Evolutionary conservation across 1,284 basidiomycete genomes (phyloP), one percentile per base, ranked within the genome.

Genomic region (Pseudozyma tsukubaensis): DNA sequence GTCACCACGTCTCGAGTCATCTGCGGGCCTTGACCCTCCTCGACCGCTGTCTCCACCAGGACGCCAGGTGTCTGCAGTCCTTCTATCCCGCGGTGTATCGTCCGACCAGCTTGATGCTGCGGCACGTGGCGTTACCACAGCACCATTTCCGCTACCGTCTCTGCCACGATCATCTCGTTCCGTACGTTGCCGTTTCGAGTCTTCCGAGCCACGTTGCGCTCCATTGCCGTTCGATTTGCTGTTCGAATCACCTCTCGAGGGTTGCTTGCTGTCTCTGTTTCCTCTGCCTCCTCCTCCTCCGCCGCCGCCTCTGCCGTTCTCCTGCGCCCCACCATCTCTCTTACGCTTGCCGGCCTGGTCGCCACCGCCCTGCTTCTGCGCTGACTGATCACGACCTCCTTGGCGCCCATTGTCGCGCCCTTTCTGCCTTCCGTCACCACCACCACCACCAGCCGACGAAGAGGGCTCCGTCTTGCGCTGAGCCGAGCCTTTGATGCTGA

Each of bases 401-500:
- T 45, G 37, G n/a, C 9, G 29, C 24, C 12, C 10, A 8, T 32
- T 53, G 55, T 21, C 37, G 42, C 40, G 24, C 4, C 29, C n/a
- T 18, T 50, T 19, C 39, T 13, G 39, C 39, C n/a, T 7, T 40
- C 13, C 12, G 18, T 29, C 34, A 35, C 24, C 24, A 29, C 24
- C 24, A 29, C 24, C 24, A 29, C 24, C 24, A 29, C 24, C 24
- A 29, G 3, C 24, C 16, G 44, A 45, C 5, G 8, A 12, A 34
- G 64, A 24, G 4, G 67, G 57, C 19, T 61, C 61, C 2, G 54
- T 36, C 13, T 54, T 57, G 5, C 70, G 63, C 60, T 68, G 70
- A 10, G 70, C 70, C 16, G 59, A 39, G 9, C 70, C 70, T 35
- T 72, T 72, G 60, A 72, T 72, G 52, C 70, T 72, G 29, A 72